phyloP scores from a whole-genome alignment of 768 basidiomycete species.

The Coprinopsis strossmayeri region DNA sequence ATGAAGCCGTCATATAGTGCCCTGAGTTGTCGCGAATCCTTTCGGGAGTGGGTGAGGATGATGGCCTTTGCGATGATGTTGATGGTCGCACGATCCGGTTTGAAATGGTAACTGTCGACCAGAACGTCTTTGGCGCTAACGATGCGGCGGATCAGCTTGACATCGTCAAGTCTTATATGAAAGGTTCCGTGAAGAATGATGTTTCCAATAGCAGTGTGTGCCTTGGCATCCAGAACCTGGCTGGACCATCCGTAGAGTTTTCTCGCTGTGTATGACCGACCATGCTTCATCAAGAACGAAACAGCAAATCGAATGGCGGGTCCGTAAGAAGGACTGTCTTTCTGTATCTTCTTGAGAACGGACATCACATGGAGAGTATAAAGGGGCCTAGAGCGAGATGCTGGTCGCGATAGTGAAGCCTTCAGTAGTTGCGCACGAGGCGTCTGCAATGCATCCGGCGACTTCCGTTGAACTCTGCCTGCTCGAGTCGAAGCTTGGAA shows the following conservation, averaged over 20 bases:
- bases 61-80: slow-evolving; percentile 64
- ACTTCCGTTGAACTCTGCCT: neutral
- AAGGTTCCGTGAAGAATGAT: slow-evolving; percentile 42
- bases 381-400: neutral
- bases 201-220: slow-evolving; percentile 47
- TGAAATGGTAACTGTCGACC: slow-evolving; percentile 38
- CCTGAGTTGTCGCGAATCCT: slow-evolving; percentile 39
- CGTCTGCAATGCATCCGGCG: neutral
- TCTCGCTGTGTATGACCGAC: slow-evolving; percentile 22
- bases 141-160: slow-evolving; percentile 38
- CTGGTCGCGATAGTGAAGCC: neutral
- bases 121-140: slow-evolving; percentile 37
- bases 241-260: too few relatives aligned
- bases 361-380: neutral
- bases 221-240: slow-evolving; percentile 24
- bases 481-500: slow-evolving; percentile 15
- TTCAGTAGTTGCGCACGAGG: neutral
- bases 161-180: slow-evolving; percentile 28
- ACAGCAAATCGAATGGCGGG: slow-evolving; percentile 27
- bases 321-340: slow-evolving; percentile 10
- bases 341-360: neutral
- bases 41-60: slow-evolving; percentile 40
- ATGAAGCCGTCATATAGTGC: slow-evolving; percentile 62
- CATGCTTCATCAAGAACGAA: slow-evolving; percentile 32
- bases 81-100: slow-evolving; percentile 60